Conservation (phyloP, 2,329 filamentous ascomycete species). For the Exophiala sp. region DNA sequence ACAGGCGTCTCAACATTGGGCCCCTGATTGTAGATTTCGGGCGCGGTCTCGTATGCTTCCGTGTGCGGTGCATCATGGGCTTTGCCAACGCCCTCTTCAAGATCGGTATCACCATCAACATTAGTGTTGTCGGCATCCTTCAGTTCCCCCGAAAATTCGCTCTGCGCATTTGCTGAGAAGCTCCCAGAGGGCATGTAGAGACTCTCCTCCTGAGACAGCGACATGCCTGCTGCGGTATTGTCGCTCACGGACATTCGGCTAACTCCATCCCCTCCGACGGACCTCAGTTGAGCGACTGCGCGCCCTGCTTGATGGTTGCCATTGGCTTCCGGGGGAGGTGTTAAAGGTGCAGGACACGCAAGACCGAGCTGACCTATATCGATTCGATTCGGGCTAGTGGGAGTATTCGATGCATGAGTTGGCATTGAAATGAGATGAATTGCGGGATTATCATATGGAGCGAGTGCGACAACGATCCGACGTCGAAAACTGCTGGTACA, state of each 20-base stretch:
- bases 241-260: conserved; percentile 10
- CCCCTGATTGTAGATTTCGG: neutral
- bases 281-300: conserved; percentile 4
- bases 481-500: neutral
- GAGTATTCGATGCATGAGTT: conserved; percentile 23
- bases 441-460: conserved; percentile 26
- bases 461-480: neutral
- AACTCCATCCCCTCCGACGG: conserved; percentile 11
- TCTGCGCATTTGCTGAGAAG: conserved; percentile 14
- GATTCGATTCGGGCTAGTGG: conserved; percentile 11
- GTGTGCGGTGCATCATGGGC: neutral
- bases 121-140: neutral
- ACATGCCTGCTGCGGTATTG: conserved; percentile 29
- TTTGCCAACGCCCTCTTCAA: conserved; percentile 6
- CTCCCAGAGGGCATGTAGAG: conserved; percentile 18
- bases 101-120: neutral
- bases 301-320: conserved; percentile 8
- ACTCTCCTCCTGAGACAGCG: conserved; percentile 26
- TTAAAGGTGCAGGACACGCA: conserved; percentile 23
- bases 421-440: conserved; percentile 25
- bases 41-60: neutral
- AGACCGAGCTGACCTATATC: conserved; percentile 18
- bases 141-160: neutral
- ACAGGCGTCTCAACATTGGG: neutral
- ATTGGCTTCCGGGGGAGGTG: conserved; percentile 21